Evolutionary conservation across 371 early-diverging fungal genomes (phyloP), one percentile per base, ranked within the genome.

Genomic region (Mucor mucedo): DNA sequence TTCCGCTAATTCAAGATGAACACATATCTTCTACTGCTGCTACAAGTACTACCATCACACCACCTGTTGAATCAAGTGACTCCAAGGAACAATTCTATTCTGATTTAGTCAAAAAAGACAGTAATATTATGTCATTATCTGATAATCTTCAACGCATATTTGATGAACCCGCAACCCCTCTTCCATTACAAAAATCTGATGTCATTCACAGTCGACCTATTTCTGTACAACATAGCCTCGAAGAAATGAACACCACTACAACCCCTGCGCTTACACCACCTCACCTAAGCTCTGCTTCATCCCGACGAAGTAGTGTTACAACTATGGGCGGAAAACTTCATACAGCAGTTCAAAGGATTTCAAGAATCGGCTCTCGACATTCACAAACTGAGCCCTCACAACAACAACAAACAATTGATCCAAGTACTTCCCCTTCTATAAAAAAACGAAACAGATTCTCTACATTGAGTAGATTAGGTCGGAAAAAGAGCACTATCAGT

Each of bases 121-220:
- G 21, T 35, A 38, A 53, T 9, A 3, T 53, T 1, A 53, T 35
- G n/a, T 53, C 53, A 53, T 53, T 53, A 4, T 38, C 53, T 4
- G 53, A 53, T 35, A 53, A 53, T 9, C 4, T 35, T 4, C 33
- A 53, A 53, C 33, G 16, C 16, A 16, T 53, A 53, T 53, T 53
- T 53, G 53, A 53, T 16, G 53, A 38, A 53, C 39, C 33, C 4
- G 16, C 44, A 2, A 4, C 53, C 14, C 50, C 30, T 11, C 3
- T 50, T 13, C 50, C 8, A 50, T 47, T 21, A 27, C 8, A 47
- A 8, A 47, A n/a, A 21, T n/a, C 21, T 42, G 42, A 42, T 13
- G 42, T 10, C 47, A 47, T 5, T 9, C 16, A 47, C 21, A 16
- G 16, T n/a, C 16, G 47, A 47, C n/a, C 47, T 2, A 47, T n/a